phyloP scores from a whole-genome alignment of 345 rosid species.

The Aethionema arabicum region DNA sequence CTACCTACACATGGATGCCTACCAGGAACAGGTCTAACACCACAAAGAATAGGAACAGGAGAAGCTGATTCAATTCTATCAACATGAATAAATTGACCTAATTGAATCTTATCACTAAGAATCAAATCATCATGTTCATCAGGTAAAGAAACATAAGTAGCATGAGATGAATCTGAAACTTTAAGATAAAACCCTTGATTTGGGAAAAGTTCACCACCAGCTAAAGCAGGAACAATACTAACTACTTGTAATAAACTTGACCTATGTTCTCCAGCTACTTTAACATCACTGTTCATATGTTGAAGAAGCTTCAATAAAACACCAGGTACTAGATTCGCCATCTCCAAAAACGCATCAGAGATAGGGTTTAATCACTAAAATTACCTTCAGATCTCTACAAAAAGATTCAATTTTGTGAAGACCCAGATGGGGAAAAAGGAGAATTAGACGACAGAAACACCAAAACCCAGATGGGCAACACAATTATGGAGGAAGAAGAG shows the following conservation, averaged over 20 bases:
- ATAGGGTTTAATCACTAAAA: conserved; percentile 25
- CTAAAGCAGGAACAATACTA: conserved; percentile 94
- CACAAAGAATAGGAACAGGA: conserved; percentile 86
- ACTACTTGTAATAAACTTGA: conserved; percentile 86
- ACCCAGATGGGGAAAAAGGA: conserved; percentile 11
- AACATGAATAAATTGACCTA: conserved; percentile 95
- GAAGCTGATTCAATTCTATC: conserved; percentile 90
- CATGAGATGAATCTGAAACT: conserved; percentile 99
- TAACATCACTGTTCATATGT: conserved; percentile 96
- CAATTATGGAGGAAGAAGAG: conserved; percentile 14
- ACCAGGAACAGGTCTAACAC: conserved; percentile 97
- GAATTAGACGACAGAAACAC: conserved; percentile 6
- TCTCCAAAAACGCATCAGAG: conserved; percentile 48
- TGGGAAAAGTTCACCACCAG: conserved; percentile 89
- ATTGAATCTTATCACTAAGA: conserved; percentile 87
- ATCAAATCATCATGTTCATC: conserved; percentile 96
- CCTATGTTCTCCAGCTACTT: conserved; percentile 94
- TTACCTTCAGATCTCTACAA: conserved; percentile 22
- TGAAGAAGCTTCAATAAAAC: conserved; percentile 92
- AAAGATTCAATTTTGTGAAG: not conserved
- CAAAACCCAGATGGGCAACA: conserved; percentile 10
- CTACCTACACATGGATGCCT: conserved; percentile 92
- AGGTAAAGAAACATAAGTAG: conserved; percentile 88
- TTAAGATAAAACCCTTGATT: conserved; percentile 91
- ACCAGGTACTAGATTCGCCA: conserved; percentile 97